Base-by-base conservation (phyloP, 306 rosid species). In the Quercus robur region DNA sequence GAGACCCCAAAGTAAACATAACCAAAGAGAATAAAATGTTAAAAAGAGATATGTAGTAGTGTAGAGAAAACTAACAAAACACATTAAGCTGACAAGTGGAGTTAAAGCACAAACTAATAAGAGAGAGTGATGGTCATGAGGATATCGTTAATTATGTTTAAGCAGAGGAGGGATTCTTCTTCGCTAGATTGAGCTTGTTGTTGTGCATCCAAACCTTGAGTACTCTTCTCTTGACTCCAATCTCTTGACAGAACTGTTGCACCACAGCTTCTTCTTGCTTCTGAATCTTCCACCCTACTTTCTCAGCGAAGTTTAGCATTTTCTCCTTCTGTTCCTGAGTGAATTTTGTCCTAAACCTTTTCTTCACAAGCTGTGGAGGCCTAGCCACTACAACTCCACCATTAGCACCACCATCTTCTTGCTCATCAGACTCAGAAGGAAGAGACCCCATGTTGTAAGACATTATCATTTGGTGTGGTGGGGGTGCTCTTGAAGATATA, bases 191-290 rank as follows among this genome's bases (percentile, higher is more conserved):
- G 76, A 86, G 92, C 72, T 91, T 91, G 58, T 91, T 91, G 86
- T 91, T 91, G 78, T 91, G 97, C 97, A 91, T 91, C 97, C 97
- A 91, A 81, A 91, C 97, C 87, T 91, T 91, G 67, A 91, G 93
- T 1, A 91, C 93, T 83, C 93, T 87, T 79, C 93, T 84, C 68
- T 85, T 91, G 19, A 91, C 87, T 2, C 97, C 97, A 84, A 91
- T 89, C 88, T 91, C 93, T 59, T 89, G 89, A 80, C 97, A 91
- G 88, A 91, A 84, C 19, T 89, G 91, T 63, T 89, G 93, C 81
- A 91, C 88, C 6, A 85, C 86, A 14, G 90, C 83, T n/a, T 91
- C 97, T 68, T 91, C 97, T 33, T 91, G 93, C 82, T 91, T 91
- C 87, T 91, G 97, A 49, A 91, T 87, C 57, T 83, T 91, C 97